These are phyloP conservation scores for Penicillium steckii DNA, from an alignment of 495 filamentous ascomycete genomes.

Conservation along the genomic window DNA sequence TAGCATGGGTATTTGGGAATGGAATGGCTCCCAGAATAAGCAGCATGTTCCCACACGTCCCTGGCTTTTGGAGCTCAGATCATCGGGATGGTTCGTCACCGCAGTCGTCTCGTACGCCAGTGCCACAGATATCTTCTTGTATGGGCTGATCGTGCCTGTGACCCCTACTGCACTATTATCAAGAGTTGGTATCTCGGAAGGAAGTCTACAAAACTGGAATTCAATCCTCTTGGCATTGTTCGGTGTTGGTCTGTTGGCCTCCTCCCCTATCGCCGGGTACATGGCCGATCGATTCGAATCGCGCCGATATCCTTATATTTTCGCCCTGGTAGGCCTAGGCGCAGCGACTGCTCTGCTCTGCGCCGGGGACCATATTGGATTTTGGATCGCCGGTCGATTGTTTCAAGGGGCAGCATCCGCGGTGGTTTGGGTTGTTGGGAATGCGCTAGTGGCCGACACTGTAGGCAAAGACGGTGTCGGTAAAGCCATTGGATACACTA, in stretches of 20 bases:
- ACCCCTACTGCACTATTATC: slow-evolving; percentile 20
- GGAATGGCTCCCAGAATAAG: too few species aligned
- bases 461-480: neutral
- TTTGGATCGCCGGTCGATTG: neutral
- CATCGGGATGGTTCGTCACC: neutral
- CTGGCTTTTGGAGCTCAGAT: too few species aligned
- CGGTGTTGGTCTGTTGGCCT: neutral
- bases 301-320: neutral
- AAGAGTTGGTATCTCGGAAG: neutral
- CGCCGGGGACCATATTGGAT: neutral
- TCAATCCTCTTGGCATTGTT: slow-evolving; percentile 10
- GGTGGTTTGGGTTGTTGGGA: neutral
- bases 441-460: neutral
- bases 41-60: too few species aligned
- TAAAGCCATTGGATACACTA: neutral
- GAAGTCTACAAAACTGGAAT: slow-evolving; percentile 12
- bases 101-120: neutral
- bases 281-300: neutral
- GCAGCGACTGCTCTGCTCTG: neutral
- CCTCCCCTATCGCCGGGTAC: neutral
- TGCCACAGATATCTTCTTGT: slow-evolving; percentile 27
- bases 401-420: neutral
- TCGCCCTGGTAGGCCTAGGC: neutral
- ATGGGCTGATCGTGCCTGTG: slow-evolving; percentile 30
- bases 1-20: too few species aligned